phyloP scores from a whole-genome alignment of 2,329 filamentous ascomycete genomes.

The Botrytis sinoallii region DNA sequence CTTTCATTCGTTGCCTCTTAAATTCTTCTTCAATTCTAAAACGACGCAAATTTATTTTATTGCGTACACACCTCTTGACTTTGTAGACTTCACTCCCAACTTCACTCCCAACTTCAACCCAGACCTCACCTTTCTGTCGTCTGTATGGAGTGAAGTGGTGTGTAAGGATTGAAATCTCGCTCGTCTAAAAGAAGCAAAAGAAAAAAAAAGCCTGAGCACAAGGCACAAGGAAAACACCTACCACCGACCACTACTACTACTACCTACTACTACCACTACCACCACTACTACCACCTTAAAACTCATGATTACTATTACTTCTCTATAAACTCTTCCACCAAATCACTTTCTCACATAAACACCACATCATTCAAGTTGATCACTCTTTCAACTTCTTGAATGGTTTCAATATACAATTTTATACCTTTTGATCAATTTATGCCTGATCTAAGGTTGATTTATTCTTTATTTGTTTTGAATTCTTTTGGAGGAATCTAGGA shows the following conservation, averaged over 20 bases:
- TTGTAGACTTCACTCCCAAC: background rate
- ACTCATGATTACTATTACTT: background rate
- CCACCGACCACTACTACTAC: background rate
- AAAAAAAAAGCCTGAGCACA: conserved; percentile 8
- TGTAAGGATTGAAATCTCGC: background rate
- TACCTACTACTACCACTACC: background rate
- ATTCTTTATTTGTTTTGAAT: background rate
- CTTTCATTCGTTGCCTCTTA: background rate
- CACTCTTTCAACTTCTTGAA: conserved; percentile 19
- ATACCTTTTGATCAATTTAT: conserved; percentile 9
- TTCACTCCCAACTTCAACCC: background rate
- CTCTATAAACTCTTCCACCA: background rate
- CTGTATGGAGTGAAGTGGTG: background rate
- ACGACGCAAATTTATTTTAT: background rate
- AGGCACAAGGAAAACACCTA: background rate
- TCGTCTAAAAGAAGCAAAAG: background rate
- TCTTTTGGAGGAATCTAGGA: conserved; percentile 10
- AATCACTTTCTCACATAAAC: background rate
- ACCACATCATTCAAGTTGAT: conserved; percentile 14
- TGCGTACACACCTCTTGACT: background rate
- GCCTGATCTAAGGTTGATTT: conserved; percentile 4
- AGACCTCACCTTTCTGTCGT: background rate
- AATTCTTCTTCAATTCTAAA: background rate
- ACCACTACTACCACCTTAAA: background rate
- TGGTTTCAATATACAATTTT: conserved; percentile 1